Conservation (phyloP, 164 flowering plant species). For the Vitis rupestris region DNA sequence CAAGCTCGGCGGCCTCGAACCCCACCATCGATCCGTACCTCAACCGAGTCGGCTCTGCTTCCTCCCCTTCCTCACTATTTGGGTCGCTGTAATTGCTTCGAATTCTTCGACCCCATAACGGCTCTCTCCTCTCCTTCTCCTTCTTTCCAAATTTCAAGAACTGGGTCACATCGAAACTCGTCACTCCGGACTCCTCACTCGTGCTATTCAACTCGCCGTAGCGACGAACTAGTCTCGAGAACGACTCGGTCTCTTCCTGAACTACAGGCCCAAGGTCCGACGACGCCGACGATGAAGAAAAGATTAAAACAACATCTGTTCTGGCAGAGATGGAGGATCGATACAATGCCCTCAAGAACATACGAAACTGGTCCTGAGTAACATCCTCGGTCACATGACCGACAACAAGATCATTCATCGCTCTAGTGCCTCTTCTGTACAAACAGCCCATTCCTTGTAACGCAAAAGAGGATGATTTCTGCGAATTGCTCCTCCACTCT, state of each 20-base stretch:
- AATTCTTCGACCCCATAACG: constrained; percentile 63
- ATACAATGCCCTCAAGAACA: constrained; percentile 50
- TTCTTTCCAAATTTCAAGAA: constrained; percentile 27
- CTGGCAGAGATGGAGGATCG: constrained; percentile 52
- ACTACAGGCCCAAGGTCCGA: constrained; percentile 29
- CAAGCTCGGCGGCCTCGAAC: constrained; percentile 68
- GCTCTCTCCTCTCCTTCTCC: constrained; percentile 35
- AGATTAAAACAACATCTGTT: constrained; percentile 58
- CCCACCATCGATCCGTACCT: constrained; percentile 84
- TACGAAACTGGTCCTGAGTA: constrained; percentile 32
- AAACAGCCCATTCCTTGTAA: constrained; percentile 79
- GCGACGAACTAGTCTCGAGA: constrained; percentile 38
- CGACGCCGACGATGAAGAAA: constrained; percentile 23
- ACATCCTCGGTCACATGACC: constrained; percentile 53
- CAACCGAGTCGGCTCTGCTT: constrained; percentile 35
- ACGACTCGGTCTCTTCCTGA: constrained; percentile 56
- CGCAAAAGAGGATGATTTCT: constrained; percentile 24
- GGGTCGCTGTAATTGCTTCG: constrained; percentile 20
- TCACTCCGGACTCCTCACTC: background rate
- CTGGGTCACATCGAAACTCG: constrained; percentile 34
- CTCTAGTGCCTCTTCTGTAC: constrained; percentile 57
- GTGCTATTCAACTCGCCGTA: constrained; percentile 16
- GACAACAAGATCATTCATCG: constrained; percentile 72
- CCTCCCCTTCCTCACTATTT: constrained; percentile 7
- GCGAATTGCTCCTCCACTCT: constrained; percentile 3